Evolutionary conservation across 2,329 filamentous ascomycete genomes (phyloP), one percentile per base, ranked within the genome.

Genomic region (Macrophomina phaseolina): DNA sequence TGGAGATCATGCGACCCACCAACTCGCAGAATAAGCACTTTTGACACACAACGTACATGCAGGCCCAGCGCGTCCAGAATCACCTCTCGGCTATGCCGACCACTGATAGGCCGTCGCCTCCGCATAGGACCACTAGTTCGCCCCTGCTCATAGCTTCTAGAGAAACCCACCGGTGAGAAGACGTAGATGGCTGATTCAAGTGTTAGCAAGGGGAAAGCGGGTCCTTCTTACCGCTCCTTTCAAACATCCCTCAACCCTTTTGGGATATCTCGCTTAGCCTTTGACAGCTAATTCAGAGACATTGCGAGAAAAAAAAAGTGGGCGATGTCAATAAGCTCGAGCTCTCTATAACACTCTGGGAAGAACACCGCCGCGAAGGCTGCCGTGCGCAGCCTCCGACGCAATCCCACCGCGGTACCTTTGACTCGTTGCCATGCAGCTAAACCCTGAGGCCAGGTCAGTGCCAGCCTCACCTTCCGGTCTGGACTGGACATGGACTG

Each of bases 11-110:
- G 32, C 58, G 58, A 62, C 58, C 58, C 58, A 48, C 58, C 46
- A 34, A 62, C 58, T 16, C 46, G 58, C 58, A 51, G 58, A 62
- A 62, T 40, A 62, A 62, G 58, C 58, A 62, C 58, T 62, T 62
- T 62, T 49, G 58, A 62, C 58, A 62, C 58, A 62, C 58, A 62
- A 62, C 58, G 58, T 49, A 62, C 45, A 49, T 62, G 45, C 58
- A 62, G 42, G 28, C 30, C 18, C 42, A 45, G 42, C 34, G 45
- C 58, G 32, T 40, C 32, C 58, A 51, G 45, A n/a, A 23, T 48
- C 42, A 16, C 28, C 16, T 46, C 58, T 62, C 58, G 58, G 58
- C 12, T 62, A 62, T 12, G 58, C 16, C 32, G 45, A 8, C 58
- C 28, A 49, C 45, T 62, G 30, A 62, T 62, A 62, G 58, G 58